Base-by-base conservation (phyloP, 2,329 filamentous ascomycete genomes). In the Ophiostoma australiae region DNA sequence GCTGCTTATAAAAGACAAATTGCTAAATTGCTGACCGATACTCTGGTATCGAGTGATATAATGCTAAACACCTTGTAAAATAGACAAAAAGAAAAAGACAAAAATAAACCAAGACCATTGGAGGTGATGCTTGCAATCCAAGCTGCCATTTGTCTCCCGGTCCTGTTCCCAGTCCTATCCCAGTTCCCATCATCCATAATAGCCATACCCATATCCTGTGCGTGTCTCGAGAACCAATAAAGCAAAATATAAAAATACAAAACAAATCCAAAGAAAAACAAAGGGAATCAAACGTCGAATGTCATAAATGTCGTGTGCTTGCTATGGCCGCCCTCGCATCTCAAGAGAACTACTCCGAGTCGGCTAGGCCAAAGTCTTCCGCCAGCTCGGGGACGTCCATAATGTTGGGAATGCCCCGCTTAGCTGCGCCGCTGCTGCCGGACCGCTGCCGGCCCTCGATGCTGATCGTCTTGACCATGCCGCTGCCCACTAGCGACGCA, bases 401-500 rank as follows among this genome's bases (percentile, higher is more conserved):
- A 67, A 67, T 67, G 66, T 48, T 67, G 23, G 66, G 66, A 8
- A 48, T 67, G 63, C 63, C 33, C 10, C 35, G 4, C 35, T 66
- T 66, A 6, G 63, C n/a, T 11, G 33, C 33, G 7, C 58, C 37
- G 27, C 11, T 10, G 63, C 69, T 69, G 33, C 58, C 52, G 1
- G 52, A 66, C 66, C n/a, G 37, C 10, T 35, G 41, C 2, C 20
- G 66, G 67, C 35, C 41, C 7, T 63, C 72, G 2, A 44, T 48
- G 37, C 55, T 37, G n/a, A 41, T 63, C 37, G 66, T 63, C 39
- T 70, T 73, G 68, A 65, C 65, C 35, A 41, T 23, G 8, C 31
- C n/a, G 37, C 37, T n/a, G 35, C 65, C 33, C 31, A 23, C 17
- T 61, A 77, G 67, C 70, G 76, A 74, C 39, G 71, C 31, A 5